These are phyloP conservation scores for Kregervanrija pseudodelftensis DNA, from an alignment of 805 yeast genomes.

Conservation along the genomic window DNA sequence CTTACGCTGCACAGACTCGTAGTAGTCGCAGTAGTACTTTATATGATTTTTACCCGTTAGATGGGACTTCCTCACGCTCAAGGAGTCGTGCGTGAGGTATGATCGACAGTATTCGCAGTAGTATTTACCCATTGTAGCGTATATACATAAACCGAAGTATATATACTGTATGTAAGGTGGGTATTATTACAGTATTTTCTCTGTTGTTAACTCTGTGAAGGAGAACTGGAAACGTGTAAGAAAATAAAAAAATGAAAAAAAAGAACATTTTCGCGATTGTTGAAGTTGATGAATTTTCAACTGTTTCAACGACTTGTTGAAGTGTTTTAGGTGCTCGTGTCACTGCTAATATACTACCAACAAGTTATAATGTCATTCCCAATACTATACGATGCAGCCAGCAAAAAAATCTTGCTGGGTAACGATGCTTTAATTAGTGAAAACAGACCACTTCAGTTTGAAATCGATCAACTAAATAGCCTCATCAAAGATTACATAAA, in stretches of 20 bases:
- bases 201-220: background rate
- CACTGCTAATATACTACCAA: too few relatives aligned
- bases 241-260: too few relatives aligned
- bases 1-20: slow-evolving; percentile 36
- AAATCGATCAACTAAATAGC: slow-evolving; percentile 29
- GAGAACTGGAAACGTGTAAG: background rate
- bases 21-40: slow-evolving; percentile 64
- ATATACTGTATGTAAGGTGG: too few relatives aligned
- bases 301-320: too few relatives aligned
- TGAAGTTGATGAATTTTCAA: too few relatives aligned
- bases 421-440: slow-evolving; percentile 15
- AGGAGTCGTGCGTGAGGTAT: slow-evolving; percentile 81
- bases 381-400: slow-evolving; percentile 23
- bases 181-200: background rate
- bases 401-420: slow-evolving; percentile 22
- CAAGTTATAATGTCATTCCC: slow-evolving; percentile 18
- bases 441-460: slow-evolving; percentile 21
- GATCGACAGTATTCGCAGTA: slow-evolving; percentile 83
- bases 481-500: slow-evolving; percentile 36
- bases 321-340: too few relatives aligned
- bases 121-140: slow-evolving; percentile 50
- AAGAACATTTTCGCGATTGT: too few relatives aligned
- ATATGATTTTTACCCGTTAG: slow-evolving; percentile 71
- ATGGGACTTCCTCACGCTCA: slow-evolving; percentile 78
- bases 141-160: too few relatives aligned